Conservation (phyloP, 306 rosid genomes). For the Rosa multiflora region DNA sequence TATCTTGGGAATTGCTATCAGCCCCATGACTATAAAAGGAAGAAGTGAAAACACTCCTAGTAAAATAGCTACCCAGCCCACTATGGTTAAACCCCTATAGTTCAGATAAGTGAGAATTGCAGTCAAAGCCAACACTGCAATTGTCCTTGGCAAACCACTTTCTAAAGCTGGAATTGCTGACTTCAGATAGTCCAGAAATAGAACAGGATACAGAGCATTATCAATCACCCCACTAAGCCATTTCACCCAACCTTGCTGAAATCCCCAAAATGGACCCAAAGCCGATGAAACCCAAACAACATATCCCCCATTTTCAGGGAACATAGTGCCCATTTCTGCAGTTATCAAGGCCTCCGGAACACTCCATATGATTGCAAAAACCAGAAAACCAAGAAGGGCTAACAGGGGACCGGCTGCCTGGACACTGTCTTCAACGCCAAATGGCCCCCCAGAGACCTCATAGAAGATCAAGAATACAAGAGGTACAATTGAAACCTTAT, state of each 20-base stretch:
- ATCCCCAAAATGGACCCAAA: conserved; percentile 66
- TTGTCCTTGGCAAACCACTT: conserved; percentile 45
- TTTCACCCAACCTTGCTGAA: conserved; percentile 72
- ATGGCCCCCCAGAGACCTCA: conserved; percentile 73
- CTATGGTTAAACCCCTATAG: conserved; percentile 64
- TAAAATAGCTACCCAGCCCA: conserved; percentile 56
- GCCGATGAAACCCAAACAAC: conserved; percentile 75
- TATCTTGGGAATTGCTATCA: conserved; percentile 50
- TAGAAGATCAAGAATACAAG: conserved; percentile 59
- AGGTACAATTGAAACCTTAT: conserved; percentile 28
- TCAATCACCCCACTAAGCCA: conserved; percentile 76
- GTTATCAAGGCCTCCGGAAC: conserved; percentile 69
- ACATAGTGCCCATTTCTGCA: conserved; percentile 68
- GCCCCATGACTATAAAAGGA: conserved; percentile 63
- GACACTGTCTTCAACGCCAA: conserved; percentile 64
- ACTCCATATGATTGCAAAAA: conserved; percentile 62
- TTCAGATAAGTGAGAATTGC: conserved; percentile 55
- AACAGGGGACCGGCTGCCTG: conserved; percentile 62
- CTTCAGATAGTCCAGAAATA: conserved; percentile 61
- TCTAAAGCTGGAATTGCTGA: conserved; percentile 52
- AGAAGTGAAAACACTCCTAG: conserved; percentile 62
- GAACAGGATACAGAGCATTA: conserved; percentile 61
- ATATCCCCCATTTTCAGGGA: conserved; percentile 71
- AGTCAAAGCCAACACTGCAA: conserved; percentile 41
- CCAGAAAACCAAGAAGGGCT: conserved; percentile 51